Evolutionary conservation across 139 green algal genomes (phyloP), one percentile per base, ranked within the genome.

Genomic region (Tetraselmis striata): DNA sequence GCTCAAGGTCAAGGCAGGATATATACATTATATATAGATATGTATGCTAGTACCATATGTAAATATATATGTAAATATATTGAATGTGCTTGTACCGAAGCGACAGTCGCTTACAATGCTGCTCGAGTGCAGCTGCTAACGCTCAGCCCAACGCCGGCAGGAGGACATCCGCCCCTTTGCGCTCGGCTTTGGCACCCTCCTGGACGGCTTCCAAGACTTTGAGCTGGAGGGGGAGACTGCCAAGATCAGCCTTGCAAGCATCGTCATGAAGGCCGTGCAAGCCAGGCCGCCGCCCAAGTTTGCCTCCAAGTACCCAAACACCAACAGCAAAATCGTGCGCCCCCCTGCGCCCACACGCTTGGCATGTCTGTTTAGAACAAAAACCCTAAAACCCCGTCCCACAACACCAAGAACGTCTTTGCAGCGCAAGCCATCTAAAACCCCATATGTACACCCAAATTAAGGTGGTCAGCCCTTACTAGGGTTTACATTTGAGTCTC

Each of bases 151-250:
- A n/a, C n/a, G 45, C 18, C 83, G 92, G 82, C 89, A 87, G 1
- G 79, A 88, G 1, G 84, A 80, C 31, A 88, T 93, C 31, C 82
- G 89, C 0, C 91, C 91, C 1, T 26, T 78, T 25, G 59, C 84
- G 22, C 81, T 91, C 30, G 91, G 87, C 1, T 94, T 94, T 83
- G 91, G 91, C 25, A 90, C 86, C 1, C 81, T 94, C 11, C 88
- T 90, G 11, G 91, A 94, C 31, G 90, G 90, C 25, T 94, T 92
- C 82, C 31, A 91, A 76, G 86, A 90, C 1, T 92, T 93, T 32
- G 67, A 88, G 5, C 31, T 75, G 2, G 32, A 75, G 2, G n/a
- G 24, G 5, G 28, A 30, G 23, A 30, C 74, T 26, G 1, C 81
- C 2, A 30, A 82, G 31, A 26, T 90, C 2, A 24, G 80, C 30